Base-by-base conservation (phyloP, 352 stramenopile genomes). In the Phytophthora parvispora region DNA sequence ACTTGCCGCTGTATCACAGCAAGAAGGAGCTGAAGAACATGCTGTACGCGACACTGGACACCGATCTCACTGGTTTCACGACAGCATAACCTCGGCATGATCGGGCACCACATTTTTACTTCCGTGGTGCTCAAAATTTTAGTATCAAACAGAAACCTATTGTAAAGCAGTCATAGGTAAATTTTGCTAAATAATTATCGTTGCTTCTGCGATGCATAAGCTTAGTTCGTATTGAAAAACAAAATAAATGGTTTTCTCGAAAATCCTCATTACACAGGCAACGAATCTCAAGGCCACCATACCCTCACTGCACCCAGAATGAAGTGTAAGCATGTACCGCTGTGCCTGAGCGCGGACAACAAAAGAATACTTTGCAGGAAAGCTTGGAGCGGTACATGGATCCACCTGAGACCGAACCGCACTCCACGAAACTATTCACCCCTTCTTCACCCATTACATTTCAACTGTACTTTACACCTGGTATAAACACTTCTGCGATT, bases 1-100 rank as follows among this genome's bases (percentile, higher is more conserved):
- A 99, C 84, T 78, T 99, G 18, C 97, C 97, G 12, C 62, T 99
- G 10, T 99, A 99, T 67, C 81, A 92, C 13, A 92, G 78, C 27
- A 98, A 96, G 75, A 86, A 91, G 27, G 89, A 99, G 58, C 56
- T 94, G 20, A 80, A 82, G 55, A 84, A 45, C 15, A 81, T 92
- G 62, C 42, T 94, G 45, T 89, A 90, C 22, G 83, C 79, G 16
- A 79, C 84, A 13, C 55, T 93, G 43, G 78, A 91, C 22, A 88
- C 81, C 0, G 81, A 94, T n/a, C 67, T 85, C 50, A 91, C 84
- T 29, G 84, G 84, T 5, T 93, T 94, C 47, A 92, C 87, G 31
- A 90, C 80, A 2, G 83, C 72, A 48, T 92, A 70, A 73, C 49
- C 27, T 58, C 28, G 43, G 62, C 28, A 42, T 53, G 27, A 52